These are phyloP conservation scores for Alternaria dauci DNA, from an alignment of 2,329 filamentous ascomycete species.

Conservation along the genomic window DNA sequence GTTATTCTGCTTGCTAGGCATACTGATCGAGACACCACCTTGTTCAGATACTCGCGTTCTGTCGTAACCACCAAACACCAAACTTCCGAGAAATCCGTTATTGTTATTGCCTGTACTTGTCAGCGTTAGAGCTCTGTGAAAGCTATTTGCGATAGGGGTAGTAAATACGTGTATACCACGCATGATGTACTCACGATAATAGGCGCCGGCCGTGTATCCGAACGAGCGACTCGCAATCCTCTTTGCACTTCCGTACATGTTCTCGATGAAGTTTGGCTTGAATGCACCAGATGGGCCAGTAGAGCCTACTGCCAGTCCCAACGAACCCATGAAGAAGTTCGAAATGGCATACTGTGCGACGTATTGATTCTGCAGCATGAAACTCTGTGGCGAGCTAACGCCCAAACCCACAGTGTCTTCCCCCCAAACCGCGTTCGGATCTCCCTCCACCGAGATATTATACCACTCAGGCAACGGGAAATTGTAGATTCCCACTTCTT, in stretches of 20 bases:
- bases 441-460: constrained; percentile 16
- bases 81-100: constrained; percentile 39
- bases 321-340: constrained; percentile 44
- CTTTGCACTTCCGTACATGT: constrained; percentile 15
- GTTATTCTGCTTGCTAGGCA: constrained; percentile 32
- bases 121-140: not conserved
- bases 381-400: constrained; percentile 21
- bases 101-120: constrained; percentile 35
- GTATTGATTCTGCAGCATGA: constrained; percentile 23
- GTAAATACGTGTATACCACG: not conserved
- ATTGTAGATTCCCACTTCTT: constrained; percentile 18
- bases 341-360: constrained; percentile 27
- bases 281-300: constrained; percentile 16
- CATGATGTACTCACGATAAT: constrained; percentile 41
- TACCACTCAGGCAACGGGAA: constrained; percentile 34
- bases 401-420: constrained; percentile 42
- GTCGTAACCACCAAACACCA: constrained; percentile 56
- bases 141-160: not conserved
- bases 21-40: constrained; percentile 27
- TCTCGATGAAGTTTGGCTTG: constrained; percentile 33
- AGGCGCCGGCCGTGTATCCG: constrained; percentile 48
- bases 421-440: constrained; percentile 26
- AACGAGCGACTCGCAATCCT: constrained; percentile 41
- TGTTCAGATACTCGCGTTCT: constrained; percentile 38
- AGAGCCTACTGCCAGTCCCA: constrained; percentile 35